A percentile compares a stretch with the other conserved stretches of the same genome.
phyloP scores from a whole-genome alignment of 2,329 filamentous ascomycete genomes.

The Hypoxylon sp. region DNA sequence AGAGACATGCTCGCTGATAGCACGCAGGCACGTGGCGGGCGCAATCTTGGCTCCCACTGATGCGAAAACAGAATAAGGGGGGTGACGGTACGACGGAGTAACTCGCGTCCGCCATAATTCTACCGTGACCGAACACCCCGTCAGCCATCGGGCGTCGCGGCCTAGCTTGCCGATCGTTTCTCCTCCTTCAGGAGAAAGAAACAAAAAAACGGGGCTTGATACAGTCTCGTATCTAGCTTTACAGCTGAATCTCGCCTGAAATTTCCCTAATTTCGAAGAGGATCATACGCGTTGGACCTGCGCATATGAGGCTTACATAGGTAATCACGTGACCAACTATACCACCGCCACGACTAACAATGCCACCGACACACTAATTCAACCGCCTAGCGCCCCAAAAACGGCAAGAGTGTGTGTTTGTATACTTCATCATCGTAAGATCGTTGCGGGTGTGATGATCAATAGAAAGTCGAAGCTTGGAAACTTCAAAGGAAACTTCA shows the following conservation, averaged over 20 bases:
- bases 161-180: slow-evolving; percentile 13
- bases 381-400: background rate
- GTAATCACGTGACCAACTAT: slow-evolving; percentile 11
- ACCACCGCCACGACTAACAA: background rate
- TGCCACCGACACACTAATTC: slow-evolving; percentile 6
- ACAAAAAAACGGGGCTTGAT: slow-evolving; percentile 7
- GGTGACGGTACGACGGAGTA: slow-evolving; percentile 33
- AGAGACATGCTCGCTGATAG: background rate
- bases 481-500: slow-evolving; percentile 1
- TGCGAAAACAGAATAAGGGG: slow-evolving; percentile 2
- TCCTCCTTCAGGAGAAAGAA: slow-evolving; percentile 1
- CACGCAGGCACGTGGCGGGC: background rate
- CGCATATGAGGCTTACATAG: slow-evolving; percentile 19
- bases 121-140: slow-evolving; percentile 29
- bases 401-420: background rate
- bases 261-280: slow-evolving; percentile 4
- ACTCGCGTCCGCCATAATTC: slow-evolving; percentile 29
- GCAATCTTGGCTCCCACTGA: slow-evolving; percentile 12
- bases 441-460: background rate
- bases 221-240: slow-evolving; percentile 11
- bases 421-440: background rate
- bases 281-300: slow-evolving; percentile 6
- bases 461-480: background rate
- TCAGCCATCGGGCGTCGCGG: slow-evolving; percentile 21
- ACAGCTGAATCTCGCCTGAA: slow-evolving; percentile 21